Base-by-base conservation (phyloP, 345 rosid genomes). In the Gossypium thurberi region DNA sequence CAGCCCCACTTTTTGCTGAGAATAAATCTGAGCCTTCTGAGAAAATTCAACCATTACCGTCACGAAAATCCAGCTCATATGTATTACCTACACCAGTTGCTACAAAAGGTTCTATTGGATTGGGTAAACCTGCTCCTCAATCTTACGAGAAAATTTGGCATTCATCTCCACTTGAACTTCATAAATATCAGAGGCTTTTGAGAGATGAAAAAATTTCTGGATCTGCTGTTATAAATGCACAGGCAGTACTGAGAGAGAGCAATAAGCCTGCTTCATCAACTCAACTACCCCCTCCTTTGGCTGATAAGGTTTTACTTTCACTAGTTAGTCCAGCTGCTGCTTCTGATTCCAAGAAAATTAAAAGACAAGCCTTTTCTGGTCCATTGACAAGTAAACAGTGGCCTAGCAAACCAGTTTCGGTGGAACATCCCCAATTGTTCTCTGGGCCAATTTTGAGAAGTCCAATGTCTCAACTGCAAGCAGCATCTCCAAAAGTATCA, bases 51-150 rank as follows among this genome's bases (percentile, higher is more conserved):
- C 87, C 88, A 18, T 82, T 81, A 66, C 68, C 81, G 20, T 79
- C 89, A 40, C 81, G 88, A 76, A 93, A 88, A 78, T 85, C 88
- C 76, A 89, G 74, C 83, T 84, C 99, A 10, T 91, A 93, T 71
- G 97, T 85, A 72, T 79, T 96, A 72, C 99, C 99, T 58, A 93
- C 93, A 61, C 99, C 99, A 50, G 70, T 58, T 37, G 94, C 88
- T 75, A 64, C 87, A n/a, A 88, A 87, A 84, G 85, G 56, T 77
- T 78, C 90, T 66, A 20, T 83, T 8, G 78, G 70, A 75, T 74
- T 81, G 12, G 72, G 78, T 57, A 80, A 47, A 60, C 57, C 84
- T 37, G 75, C 78, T 50, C 73, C 87, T 79, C 77, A 57, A 65
- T 58, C 84, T 65, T 46, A 78, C 75, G 77, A 84, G 73, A n/a